Evolutionary conservation across 108 stramenopile genomes (phyloP), one percentile per base, ranked within the genome.

Genomic region (Ochromonas danica): DNA sequence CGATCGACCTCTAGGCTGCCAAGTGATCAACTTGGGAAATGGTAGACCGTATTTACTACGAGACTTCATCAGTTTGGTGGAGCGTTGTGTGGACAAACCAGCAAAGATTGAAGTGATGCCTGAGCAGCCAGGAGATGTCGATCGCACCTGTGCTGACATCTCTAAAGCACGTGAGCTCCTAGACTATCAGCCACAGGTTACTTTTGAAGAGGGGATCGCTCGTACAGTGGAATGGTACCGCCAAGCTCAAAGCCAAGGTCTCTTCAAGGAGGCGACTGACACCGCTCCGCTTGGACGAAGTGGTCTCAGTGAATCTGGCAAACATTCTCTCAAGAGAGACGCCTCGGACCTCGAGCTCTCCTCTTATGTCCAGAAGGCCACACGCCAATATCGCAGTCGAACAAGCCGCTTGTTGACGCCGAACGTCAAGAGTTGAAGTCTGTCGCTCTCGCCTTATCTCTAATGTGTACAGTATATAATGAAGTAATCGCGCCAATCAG

Each of bases 41-140:
- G 98, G 98, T 33, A 81, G 62, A 27, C 96, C 94, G 30, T 93
- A 90, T 0, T 90, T 90, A 36, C 81, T 99, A 43, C 91, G 89
- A 71, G 91, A 95, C 61, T 97, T 99, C 82, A 96, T 99, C 82
- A 70, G 80, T 25, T 84, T 96, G 51, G 95, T 99, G 25, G 94
- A 97, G 83, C 88, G 91, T 80, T 83, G 91, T 75, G 87, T 88
- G 0, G 96, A 94, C 1, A 91, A 89, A 77, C 85, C 91, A 77
- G 96, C 98, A 0, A 85, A 84, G 43, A 92, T 97, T 45, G 90
- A 91, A 62, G 61, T 92, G 2, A 79, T 96, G 81, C 96, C 96
- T 31, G 95, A 97, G 71, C 98, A 97, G 83, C 96, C 98, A 28
- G 98, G 98, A 30, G 98, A 99, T 86, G 98, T 98, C 2, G 96